Evolutionary conservation across 148 eudicot species (phyloP).

Genomic region (Spergularia marina): DNA sequence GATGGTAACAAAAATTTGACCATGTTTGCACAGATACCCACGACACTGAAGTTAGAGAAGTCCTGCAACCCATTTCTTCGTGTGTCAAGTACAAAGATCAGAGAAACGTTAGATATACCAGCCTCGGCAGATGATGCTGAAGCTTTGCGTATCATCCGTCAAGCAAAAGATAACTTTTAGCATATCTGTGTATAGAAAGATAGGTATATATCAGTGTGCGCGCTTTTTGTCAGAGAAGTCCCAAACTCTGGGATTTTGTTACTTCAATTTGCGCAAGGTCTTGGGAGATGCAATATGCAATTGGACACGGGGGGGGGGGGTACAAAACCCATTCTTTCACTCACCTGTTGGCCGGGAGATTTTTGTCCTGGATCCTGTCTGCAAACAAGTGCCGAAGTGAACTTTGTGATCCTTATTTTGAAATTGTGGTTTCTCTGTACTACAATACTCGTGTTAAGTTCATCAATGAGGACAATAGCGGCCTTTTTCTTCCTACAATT

Average conservation of each 20-base stretch:
- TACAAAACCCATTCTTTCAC: neutral
- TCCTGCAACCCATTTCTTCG: constrained; percentile 82
- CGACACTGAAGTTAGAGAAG: constrained; percentile 66
- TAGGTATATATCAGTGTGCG: neutral
- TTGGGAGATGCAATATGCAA: neutral
- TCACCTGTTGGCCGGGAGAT: neutral
- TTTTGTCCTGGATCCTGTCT: too few relatives aligned
- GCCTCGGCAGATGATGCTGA: constrained; percentile 54
- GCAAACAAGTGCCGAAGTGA: neutral
- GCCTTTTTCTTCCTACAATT: too few relatives aligned
- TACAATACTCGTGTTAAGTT: neutral
- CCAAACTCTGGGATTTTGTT: neutral
- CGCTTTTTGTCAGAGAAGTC: neutral
- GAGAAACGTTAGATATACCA: constrained; percentile 52
- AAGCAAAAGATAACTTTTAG: constrained; percentile 76
- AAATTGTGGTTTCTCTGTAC: neutral
- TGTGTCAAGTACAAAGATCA: constrained; percentile 61
- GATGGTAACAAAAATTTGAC: neutral
- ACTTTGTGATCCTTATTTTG: neutral
- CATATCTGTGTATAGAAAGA: constrained; percentile 8
- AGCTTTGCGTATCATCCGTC: constrained; percentile 64
- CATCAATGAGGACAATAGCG: too few relatives aligned
- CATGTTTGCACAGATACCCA: constrained; percentile 57
- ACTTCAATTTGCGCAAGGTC: constrained; percentile 7
- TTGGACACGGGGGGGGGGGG: neutral